phyloP scores from a whole-genome alignment of 2,329 filamentous ascomycete genomes.

The Pestalotiopsis sp. region DNA sequence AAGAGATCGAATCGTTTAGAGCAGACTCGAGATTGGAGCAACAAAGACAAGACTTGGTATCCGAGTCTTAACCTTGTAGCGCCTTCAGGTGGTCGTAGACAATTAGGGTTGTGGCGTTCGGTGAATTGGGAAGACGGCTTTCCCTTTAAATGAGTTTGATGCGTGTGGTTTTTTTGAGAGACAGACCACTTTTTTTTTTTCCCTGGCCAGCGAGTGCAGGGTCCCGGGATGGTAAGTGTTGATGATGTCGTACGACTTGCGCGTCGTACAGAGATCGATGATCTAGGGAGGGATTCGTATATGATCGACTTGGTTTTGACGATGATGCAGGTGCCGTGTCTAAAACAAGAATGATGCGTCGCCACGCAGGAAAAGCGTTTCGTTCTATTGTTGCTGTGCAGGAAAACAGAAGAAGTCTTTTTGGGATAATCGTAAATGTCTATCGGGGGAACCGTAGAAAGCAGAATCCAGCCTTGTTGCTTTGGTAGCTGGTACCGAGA shows the following conservation, averaged over 20 bases:
- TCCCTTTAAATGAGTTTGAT: neutral
- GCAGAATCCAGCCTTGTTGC: neutral
- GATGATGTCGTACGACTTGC: neutral
- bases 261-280: neutral
- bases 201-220: neutral
- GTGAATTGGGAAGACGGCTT: neutral
- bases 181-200: neutral
- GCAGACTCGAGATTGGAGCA: no score
- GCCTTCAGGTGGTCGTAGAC: neutral
- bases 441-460: neutral
- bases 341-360: no score
- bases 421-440: neutral
- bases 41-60: neutral
- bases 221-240: neutral
- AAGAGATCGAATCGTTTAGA: neutral
- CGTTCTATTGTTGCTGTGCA: neutral
- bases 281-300: neutral
- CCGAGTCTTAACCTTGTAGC: neutral
- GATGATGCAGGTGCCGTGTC: neutral
- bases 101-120: constrained; percentile 4
- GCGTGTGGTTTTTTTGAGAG: neutral
- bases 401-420: neutral
- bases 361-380: neutral
- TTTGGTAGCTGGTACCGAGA: neutral
- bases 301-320: neutral